These are phyloP conservation scores for Alternaria brassicicola DNA, from an alignment of 2,329 filamentous ascomycete genomes.

Conservation along the genomic window DNA sequence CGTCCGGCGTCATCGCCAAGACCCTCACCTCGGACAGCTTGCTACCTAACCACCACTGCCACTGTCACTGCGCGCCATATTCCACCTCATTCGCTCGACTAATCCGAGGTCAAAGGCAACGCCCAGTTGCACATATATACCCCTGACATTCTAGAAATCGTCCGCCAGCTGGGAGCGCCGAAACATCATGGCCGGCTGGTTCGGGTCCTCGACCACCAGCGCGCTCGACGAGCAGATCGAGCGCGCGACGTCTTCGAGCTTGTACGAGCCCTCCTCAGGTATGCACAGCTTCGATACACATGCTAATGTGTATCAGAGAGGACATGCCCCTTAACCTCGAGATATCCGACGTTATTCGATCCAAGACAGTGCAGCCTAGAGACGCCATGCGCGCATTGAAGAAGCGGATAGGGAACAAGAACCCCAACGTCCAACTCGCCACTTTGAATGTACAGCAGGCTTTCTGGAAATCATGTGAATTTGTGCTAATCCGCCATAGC, in stretches of 20 bases:
- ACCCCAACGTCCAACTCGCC: constrained; percentile 94
- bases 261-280: constrained; percentile 61
- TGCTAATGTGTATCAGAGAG: constrained; percentile 64
- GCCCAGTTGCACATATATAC: too few species aligned
- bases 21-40: constrained; percentile 11
- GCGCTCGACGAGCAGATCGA: constrained; percentile 97
- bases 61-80: constrained; percentile 4
- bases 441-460: constrained; percentile 76
- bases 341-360: constrained; percentile 96
- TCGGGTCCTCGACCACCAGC: constrained; percentile 78
- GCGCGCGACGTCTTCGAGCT: constrained; percentile 88
- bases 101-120: too few species aligned
- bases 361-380: constrained; percentile 95
- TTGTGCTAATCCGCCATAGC: constrained; percentile 55
- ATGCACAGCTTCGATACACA: neutral
- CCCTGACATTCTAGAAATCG: neutral
- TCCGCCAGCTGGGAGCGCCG: neutral
- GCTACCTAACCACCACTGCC: constrained; percentile 16
- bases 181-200: constrained; percentile 87
- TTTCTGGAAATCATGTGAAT: neutral
- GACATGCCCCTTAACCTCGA: constrained; percentile 97
- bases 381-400: constrained; percentile 98
- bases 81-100: neutral
- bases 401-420: constrained; percentile 92
- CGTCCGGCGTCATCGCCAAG: constrained; percentile 20